phyloP scores from a whole-genome alignment of 805 yeast species.

The Wilhelminamyces savonicus region DNA sequence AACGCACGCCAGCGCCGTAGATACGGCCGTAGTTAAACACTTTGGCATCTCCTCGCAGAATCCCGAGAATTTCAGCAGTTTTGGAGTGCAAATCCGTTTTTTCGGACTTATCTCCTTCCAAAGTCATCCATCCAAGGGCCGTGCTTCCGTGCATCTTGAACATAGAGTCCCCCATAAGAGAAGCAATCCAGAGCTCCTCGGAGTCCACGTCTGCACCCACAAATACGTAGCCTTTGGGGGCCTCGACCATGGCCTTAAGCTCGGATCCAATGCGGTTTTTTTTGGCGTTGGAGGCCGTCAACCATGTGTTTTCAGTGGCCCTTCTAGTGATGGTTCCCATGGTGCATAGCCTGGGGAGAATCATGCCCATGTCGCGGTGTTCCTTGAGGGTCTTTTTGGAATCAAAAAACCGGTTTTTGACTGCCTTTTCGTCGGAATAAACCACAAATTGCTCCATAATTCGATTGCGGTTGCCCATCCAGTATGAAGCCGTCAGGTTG shows the following conservation, averaged over 20 bases:
- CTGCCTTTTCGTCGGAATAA: conserved; percentile 31
- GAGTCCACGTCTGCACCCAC: conserved; percentile 99
- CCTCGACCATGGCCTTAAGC: conserved; percentile 75
- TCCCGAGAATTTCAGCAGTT: conserved; percentile 85
- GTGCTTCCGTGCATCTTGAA: conserved; percentile 92
- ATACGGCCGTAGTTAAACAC: conserved; percentile 95
- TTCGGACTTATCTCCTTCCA: conserved; percentile 87
- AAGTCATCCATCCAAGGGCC: conserved; percentile 98
- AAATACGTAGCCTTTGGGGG: conserved; percentile 84
- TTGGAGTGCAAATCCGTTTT: conserved; percentile 95
- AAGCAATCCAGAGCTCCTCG: conserved; percentile 97
- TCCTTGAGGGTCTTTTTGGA: conserved; percentile 15
- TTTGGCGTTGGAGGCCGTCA: conserved; percentile 95
- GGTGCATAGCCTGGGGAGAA: conserved; percentile 75
- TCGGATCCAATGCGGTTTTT: conserved; percentile 85
- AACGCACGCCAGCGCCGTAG: conserved; percentile 94
- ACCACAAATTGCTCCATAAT: conserved; percentile 84
- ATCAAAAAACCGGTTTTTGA: conserved; percentile 19
- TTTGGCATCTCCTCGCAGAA: conserved; percentile 87
- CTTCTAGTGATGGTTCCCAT: conserved; percentile 98
- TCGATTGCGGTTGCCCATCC: conserved; percentile 88
- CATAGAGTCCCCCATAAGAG: conserved; percentile 86
- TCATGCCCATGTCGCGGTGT: conserved; percentile 51
- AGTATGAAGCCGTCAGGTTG: conserved; percentile 78
- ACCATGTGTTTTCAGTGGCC: conserved; percentile 96